Percentiles rank a stretch among this genome's conserved stretches.
These are phyloP conservation scores for Magnaporthiopsis incrustans DNA, from an alignment of 2,329 filamentous ascomycete genomes.

Conservation along the genomic window DNA sequence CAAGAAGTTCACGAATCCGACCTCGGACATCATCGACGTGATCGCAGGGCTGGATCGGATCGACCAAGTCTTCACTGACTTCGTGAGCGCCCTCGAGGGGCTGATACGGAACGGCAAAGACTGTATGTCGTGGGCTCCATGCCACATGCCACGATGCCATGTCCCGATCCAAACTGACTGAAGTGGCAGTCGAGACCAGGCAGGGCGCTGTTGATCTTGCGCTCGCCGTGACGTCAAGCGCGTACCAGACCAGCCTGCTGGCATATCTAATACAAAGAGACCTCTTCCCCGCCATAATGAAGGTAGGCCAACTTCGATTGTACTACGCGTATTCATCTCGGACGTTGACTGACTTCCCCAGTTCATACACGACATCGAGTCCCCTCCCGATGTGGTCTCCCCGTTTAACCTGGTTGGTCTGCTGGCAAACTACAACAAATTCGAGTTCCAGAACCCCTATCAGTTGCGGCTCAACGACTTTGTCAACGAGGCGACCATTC, in stretches of 20 bases:
- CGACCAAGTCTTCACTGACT: slow-evolving; percentile 79
- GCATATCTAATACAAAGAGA: slow-evolving; percentile 95
- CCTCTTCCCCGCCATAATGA: slow-evolving; percentile 89
- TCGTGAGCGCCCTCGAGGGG: slow-evolving; percentile 74
- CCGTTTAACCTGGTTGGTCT: slow-evolving; percentile 80
- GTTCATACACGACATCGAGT: slow-evolving; percentile 75
- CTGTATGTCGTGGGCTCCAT: slow-evolving; percentile 40
- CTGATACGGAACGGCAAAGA: slow-evolving; percentile 69
- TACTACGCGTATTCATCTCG: too few species aligned
- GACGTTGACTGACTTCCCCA: slow-evolving; percentile 6
- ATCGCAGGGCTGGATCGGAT: slow-evolving; percentile 84
- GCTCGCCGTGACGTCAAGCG: slow-evolving; percentile 80
- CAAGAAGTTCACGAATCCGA: slow-evolving; percentile 92
- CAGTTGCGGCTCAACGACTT: slow-evolving; percentile 88
- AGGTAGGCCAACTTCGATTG: slow-evolving; percentile 44
- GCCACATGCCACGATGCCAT: background rate
- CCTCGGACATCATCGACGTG: slow-evolving; percentile 86
- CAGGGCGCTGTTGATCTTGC: slow-evolving; percentile 74
- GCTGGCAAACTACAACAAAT: slow-evolving; percentile 97
- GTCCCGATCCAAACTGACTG: slow-evolving; percentile 1
- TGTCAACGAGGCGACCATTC: slow-evolving; percentile 82
- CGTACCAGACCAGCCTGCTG: slow-evolving; percentile 87
- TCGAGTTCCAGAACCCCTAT: slow-evolving; percentile 96
- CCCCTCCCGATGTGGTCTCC: slow-evolving; percentile 53
- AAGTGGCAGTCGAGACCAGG: slow-evolving; percentile 56